These are phyloP conservation scores for Panellus pusillus DNA, from an alignment of 768 basidiomycete species.

Conservation along the genomic window DNA sequence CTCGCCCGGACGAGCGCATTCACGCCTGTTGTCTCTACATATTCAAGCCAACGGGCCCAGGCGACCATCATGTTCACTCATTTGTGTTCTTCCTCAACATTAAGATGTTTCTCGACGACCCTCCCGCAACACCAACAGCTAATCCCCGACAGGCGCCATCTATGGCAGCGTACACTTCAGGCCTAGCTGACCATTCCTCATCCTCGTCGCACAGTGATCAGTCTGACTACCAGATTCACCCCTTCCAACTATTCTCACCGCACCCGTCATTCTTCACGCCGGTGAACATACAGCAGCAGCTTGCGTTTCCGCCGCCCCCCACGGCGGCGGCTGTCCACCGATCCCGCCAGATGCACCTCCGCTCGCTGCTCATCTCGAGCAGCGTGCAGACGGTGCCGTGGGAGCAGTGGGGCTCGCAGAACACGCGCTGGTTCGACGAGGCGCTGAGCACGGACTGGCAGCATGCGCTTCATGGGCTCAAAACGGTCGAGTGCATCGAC, in stretches of 20 bases:
- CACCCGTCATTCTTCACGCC: conserved; percentile 15
- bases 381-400: conserved; percentile 36
- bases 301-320: conserved; percentile 6
- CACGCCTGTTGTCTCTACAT: conserved; percentile 51
- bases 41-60: conserved; percentile 39
- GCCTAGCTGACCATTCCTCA: not conserved
- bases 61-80: conserved; percentile 41
- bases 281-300: conserved; percentile 11
- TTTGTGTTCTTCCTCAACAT: conserved; percentile 53
- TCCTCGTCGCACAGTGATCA: not conserved
- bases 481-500: conserved; percentile 47
- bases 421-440: conserved; percentile 56
- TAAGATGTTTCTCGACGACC: conserved; percentile 36
- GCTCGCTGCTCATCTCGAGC: conserved; percentile 18
- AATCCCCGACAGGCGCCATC: not conserved
- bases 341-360: conserved; percentile 19
- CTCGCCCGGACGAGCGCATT: conserved; percentile 48
- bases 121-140: not conserved
- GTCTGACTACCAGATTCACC: conserved; percentile 5
- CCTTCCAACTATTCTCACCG: conserved; percentile 13
- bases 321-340: conserved; percentile 1
- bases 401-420: conserved; percentile 51
- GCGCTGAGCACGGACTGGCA: conserved; percentile 54
- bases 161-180: not conserved
- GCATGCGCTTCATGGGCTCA: conserved; percentile 51